Evolutionary conservation across 768 basidiomycete genomes (phyloP), one percentile per base, ranked within the genome.

Genomic region (Agrocybe praecox): DNA sequence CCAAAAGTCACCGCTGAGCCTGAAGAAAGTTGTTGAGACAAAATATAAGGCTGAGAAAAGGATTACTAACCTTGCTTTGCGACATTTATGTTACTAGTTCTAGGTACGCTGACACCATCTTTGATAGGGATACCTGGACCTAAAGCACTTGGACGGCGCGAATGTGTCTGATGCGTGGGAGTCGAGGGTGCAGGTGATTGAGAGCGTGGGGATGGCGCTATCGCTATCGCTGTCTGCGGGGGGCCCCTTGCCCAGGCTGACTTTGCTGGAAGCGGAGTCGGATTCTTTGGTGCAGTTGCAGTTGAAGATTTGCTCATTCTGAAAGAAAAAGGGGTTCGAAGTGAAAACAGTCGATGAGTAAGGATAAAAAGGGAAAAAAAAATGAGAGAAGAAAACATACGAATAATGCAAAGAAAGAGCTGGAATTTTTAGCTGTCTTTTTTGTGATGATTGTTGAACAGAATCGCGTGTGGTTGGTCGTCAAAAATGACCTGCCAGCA

Each of bases 291-390:
- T 78, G 77, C 78, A 74, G 89, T 78, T 74, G 84, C 80, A 74
- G 88, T 83, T 65, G 90, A 86, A 77, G 84, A 85, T 88, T 89
- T 94, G 91, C 91, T 96, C 94, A 96, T 96, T 92, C 90, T 92
- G 62, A 8, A 50, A 23, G 32, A 34, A 52, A 60, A 49, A 34
- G 19, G 49, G 48, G 55, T 57, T 33, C 52, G 59, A 65, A 61
- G 56, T 63, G 57, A 63, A 44, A 26, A n/a, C 40, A 48, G 50
- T 43, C 40, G 47, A 47, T 18, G 29, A 19, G 43, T 32, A 40
- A 9, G 6, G 12, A n/a, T 40, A n/a, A 4, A n/a, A 40, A n/a
- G 8, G 33, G 36, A 15, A n/a, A 4, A 44, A 22, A 33, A 53
- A 49, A 34, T 18, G 14, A 34, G 29, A 18, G 45, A 26, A 12